Evolutionary conservation across 2,329 filamentous ascomycete genomes (phyloP).

Genomic region (Plectosphaerella plurivora): DNA sequence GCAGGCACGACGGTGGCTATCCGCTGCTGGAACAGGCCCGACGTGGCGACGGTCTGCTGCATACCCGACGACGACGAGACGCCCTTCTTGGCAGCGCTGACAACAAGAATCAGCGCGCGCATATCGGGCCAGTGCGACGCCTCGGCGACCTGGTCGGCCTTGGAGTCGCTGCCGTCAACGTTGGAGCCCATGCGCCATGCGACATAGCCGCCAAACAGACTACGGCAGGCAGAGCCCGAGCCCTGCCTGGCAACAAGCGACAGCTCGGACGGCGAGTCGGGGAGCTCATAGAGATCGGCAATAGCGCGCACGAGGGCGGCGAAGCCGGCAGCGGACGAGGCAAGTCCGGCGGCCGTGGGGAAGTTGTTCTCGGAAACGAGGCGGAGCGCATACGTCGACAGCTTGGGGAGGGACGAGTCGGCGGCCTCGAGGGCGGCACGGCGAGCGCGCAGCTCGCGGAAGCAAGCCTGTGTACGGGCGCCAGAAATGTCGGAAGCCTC

Average conservation of each 20-base stretch:
- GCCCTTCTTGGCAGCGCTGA: conserved; percentile 90
- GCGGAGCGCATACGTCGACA: conserved; percentile 71
- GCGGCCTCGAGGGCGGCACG: conserved; percentile 70
- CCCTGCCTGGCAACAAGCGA: conserved; percentile 89
- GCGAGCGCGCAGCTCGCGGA: conserved; percentile 76
- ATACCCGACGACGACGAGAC: conserved; percentile 91
- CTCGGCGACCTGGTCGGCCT: conserved; percentile 83
- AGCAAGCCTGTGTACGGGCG: conserved; percentile 89
- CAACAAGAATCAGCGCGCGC: conserved; percentile 87
- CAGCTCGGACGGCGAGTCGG: conserved; percentile 75
- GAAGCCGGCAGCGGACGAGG: conserved; percentile 66
- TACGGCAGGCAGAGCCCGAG: conserved; percentile 90
- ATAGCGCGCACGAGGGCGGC: conserved; percentile 76
- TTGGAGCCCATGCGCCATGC: conserved; percentile 81
- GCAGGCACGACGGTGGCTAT: conserved; percentile 73
- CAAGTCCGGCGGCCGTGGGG: conserved; percentile 89
- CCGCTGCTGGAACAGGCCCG: conserved; percentile 76
- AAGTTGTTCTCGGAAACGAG: conserved; percentile 99
- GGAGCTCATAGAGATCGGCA: conserved; percentile 85
- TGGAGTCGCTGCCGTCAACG: conserved; percentile 78
- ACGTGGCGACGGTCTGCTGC: conserved; percentile 94
- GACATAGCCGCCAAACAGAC: conserved; percentile 91
- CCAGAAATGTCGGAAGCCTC: conserved; percentile 78
- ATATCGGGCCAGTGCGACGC: conserved; percentile 93
- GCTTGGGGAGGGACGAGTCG: conserved; percentile 72